Evolutionary conservation across 2,329 filamentous ascomycete genomes (phyloP).

Genomic region (Xylaria sp.): DNA sequence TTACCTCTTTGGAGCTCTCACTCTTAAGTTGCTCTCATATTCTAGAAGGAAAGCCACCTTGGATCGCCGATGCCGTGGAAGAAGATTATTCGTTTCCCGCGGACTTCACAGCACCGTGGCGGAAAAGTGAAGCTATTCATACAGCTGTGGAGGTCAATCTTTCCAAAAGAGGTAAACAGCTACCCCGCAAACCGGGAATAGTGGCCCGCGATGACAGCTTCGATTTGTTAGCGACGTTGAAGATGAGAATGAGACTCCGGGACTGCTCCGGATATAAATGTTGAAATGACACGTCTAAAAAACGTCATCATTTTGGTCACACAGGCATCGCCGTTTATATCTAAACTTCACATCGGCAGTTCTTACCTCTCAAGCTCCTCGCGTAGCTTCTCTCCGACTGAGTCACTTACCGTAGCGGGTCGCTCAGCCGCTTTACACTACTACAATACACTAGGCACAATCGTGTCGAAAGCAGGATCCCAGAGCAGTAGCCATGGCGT

Average conservation of each 20-base stretch:
- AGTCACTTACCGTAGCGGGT: conserved; percentile 23
- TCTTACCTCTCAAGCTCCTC: not conserved
- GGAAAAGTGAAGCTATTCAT: not conserved
- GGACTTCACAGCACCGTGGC: not conserved
- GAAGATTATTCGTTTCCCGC: no score
- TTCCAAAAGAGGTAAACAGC: conserved; percentile 30
- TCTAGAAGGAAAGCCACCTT: no score
- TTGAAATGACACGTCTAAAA: not conserved
- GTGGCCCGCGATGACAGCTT: not conserved
- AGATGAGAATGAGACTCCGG: no score
- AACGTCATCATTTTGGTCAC: not conserved
- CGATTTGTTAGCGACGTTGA: not conserved
- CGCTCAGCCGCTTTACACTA: not conserved
- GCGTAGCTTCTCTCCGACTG: conserved; percentile 16
- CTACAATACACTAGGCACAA: not conserved
- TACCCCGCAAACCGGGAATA: conserved; percentile 31
- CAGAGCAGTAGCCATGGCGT: conserved; percentile 14
- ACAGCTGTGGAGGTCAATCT: not conserved
- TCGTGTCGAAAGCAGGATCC: no score
- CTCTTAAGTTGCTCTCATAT: no score
- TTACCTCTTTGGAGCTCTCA: no score
- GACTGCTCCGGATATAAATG: no score
- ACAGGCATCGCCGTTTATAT: not conserved
- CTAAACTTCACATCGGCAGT: not conserved
- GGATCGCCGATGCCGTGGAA: no score